Evolutionary conservation across 1,284 basidiomycete species (phyloP), one percentile per base, ranked within the genome.

Genomic region (Fistulinella staudtii): DNA sequence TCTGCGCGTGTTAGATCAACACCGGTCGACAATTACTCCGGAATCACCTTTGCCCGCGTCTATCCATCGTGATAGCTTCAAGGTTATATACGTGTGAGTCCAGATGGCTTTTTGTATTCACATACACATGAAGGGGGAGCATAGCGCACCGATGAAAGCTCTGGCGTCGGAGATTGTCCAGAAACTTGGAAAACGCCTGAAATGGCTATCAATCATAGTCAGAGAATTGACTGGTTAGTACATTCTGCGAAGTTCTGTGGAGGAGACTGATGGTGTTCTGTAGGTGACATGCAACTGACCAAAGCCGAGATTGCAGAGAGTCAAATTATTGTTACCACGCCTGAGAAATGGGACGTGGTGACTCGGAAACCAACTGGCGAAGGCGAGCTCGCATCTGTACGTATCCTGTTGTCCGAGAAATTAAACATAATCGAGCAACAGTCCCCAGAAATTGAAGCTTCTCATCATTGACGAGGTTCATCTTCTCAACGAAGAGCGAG

Each of bases 291-390:
- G 94, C 96, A 99, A 64, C 70, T 99, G 63, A 95, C 96, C 2
- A 87, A 89, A 60, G 79, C 84, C 24, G 95, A 99, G 68, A 95
- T 99, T 50, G 86, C 86, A 3, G 86, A 91, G 64, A 99, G 96
- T 13, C 96, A 99, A 62, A 89, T 99, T 46, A 98, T 99, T 50
- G 93, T 99, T 10, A 99, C 96, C 0, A 99, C 96, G 1, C 96
- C 96, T 0, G 96, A 99, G 64, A 99, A 99, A 67, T 99, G 96
- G 96, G 96, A 99, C 56, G 96, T 99, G 0, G 96, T 99, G 1
- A 99, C 96, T 7, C 77, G 96, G 49, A 99, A 97, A 64, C 93
- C 95, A 0, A 93, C 90, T 0, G 94, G 95, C 7, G 94, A 98
- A 66, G 94, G 94, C 11, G 94, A 98, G 63, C 74, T 99, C 20